Evolutionary conservation across 2,329 filamentous ascomycete genomes (phyloP).

Genomic region (Penicillium sp.): DNA sequence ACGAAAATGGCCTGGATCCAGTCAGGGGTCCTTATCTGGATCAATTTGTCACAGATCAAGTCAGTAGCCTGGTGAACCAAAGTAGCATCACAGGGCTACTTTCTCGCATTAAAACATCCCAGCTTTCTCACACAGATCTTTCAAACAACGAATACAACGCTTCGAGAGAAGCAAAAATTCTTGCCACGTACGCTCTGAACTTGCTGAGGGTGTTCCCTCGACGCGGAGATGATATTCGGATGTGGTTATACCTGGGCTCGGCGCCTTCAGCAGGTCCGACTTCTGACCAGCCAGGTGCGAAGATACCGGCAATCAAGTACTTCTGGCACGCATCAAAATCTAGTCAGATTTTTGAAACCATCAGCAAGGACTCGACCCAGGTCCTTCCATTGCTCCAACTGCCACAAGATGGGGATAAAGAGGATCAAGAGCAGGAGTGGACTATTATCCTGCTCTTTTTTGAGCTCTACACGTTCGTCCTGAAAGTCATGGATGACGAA

Average conservation of each 20-base stretch:
- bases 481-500: slow-evolving; percentile 93
- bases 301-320: slow-evolving; percentile 71
- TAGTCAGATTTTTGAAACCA: slow-evolving; percentile 58
- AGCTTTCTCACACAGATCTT: slow-evolving; percentile 23
- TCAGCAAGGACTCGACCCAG: slow-evolving; percentile 57
- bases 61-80: slow-evolving; percentile 72
- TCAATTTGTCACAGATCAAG: slow-evolving; percentile 63
- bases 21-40: slow-evolving; percentile 36
- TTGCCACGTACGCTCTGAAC: slow-evolving; percentile 84
- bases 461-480: slow-evolving; percentile 88
- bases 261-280: slow-evolving; percentile 46
- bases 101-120: slow-evolving; percentile 41
- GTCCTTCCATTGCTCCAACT: slow-evolving; percentile 59
- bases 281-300: slow-evolving; percentile 32
- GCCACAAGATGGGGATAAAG: slow-evolving; percentile 31
- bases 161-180: slow-evolving; percentile 64
- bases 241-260: slow-evolving; percentile 85
- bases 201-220: slow-evolving; percentile 81
- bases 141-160: slow-evolving; percentile 36
- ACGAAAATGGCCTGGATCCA: slow-evolving; percentile 33
- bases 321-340: slow-evolving; percentile 72
- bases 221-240: slow-evolving; percentile 82
- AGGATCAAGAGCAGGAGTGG: slow-evolving; percentile 70
- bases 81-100: slow-evolving; percentile 68
- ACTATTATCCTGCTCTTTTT: slow-evolving; percentile 84